Percentiles rank a stretch among this genome's conserved stretches.
These are phyloP conservation scores for Yamadazyma jaroonii DNA, from an alignment of 1,139 yeast genomes.

Conservation along the genomic window DNA sequence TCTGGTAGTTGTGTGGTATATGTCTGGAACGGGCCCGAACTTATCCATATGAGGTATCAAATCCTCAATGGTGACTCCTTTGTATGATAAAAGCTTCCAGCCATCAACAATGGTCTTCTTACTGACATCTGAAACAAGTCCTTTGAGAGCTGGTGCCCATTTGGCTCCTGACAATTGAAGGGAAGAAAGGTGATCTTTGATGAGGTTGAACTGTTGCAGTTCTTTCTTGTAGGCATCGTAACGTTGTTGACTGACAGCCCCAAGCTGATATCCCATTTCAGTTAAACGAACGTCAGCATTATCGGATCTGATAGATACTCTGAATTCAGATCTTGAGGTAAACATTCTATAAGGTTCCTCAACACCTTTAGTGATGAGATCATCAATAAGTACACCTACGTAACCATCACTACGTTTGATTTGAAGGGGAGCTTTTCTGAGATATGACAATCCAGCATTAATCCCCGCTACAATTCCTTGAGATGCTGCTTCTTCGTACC, in stretches of 20 bases:
- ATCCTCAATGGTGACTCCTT: conserved; percentile 28
- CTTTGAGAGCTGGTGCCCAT: conserved; percentile 58
- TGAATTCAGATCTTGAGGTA: conserved; percentile 90
- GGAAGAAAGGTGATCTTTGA: conserved; percentile 44
- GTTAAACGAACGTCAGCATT: conserved; percentile 90
- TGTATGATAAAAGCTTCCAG: conserved; percentile 45
- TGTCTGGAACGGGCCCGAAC: conserved; percentile 20
- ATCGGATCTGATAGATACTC: conserved; percentile 87
- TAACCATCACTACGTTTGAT: conserved; percentile 81
- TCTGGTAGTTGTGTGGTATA: conserved; percentile 35
- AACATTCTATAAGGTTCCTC: conserved; percentile 98
- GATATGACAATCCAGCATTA: conserved; percentile 68
- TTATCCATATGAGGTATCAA: conserved; percentile 30
- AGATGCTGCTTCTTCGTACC: conserved; percentile 98
- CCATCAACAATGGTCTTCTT: conserved; percentile 34
- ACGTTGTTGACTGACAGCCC: conserved; percentile 65
- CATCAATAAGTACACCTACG: conserved; percentile 90
- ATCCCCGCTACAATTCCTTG: conserved; percentile 96
- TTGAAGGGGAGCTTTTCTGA: conserved; percentile 44
- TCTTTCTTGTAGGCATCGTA: conserved; percentile 51
- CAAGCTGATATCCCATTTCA: conserved; percentile 59
- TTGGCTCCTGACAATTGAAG: conserved; percentile 50
- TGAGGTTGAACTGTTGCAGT: conserved; percentile 39
- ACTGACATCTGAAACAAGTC: conserved; percentile 44
- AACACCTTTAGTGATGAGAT: conserved; percentile 91